Conservation (phyloP, 208 protist species). For the Acanthamoeba divionensis region DNA sequence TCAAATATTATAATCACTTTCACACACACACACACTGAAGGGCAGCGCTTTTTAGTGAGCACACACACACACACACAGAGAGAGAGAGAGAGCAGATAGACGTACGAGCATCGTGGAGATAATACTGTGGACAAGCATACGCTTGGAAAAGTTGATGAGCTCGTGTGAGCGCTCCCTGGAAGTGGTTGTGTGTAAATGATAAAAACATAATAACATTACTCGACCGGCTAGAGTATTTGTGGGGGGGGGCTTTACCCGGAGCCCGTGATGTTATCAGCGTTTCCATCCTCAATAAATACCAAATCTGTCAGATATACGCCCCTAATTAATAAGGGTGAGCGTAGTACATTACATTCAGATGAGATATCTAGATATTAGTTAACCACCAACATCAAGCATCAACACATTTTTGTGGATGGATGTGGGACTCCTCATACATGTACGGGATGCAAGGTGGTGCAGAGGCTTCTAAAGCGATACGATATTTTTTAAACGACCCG, state of each 20-base stretch:
- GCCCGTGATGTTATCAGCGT: background rate
- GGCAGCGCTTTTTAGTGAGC: too few species aligned
- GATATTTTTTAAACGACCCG: constrained; percentile 33
- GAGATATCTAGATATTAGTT: background rate
- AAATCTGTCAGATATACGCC: constrained; percentile 10
- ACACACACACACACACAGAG: too few species aligned
- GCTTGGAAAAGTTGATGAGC: constrained; percentile 50
- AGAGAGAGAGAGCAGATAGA: background rate
- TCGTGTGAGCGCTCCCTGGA: background rate
- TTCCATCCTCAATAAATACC: constrained; percentile 10
- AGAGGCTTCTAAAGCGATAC: background rate
- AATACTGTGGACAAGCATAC: constrained; percentile 18
- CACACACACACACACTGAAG: too few species aligned
- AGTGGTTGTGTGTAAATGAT: too few species aligned
- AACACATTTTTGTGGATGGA: background rate
- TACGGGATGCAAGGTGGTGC: constrained; percentile 41
- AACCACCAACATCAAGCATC: background rate
- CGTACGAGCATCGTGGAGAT: constrained; percentile 18
- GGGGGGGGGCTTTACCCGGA: background rate
- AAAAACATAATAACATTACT: too few species aligned
- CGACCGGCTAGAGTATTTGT: too few species aligned
- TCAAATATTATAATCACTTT: too few species aligned
- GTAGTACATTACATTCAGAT: background rate
- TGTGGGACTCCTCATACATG: background rate
- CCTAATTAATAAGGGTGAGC: background rate